phyloP scores from a whole-genome alignment of 768 basidiomycete species.

The Macrolepiota albuminosa region DNA sequence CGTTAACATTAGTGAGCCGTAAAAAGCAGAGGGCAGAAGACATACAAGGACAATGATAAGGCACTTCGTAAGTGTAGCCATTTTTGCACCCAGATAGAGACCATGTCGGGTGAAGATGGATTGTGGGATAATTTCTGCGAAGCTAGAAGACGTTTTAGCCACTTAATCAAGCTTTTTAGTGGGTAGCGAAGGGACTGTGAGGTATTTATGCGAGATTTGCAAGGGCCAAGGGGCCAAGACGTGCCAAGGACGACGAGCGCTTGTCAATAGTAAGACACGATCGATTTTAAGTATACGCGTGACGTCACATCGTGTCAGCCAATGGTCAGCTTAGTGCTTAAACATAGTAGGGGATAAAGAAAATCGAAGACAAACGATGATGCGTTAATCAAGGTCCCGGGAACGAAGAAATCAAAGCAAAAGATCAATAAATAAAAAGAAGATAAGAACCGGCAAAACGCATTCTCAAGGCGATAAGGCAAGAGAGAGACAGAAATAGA shows the following conservation, averaged over 20 bases:
- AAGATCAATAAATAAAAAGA: background rate
- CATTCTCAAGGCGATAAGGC: background rate
- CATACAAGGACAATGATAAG: conserved; percentile 69
- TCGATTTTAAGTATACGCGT: background rate
- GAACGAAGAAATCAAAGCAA: too few relatives aligned
- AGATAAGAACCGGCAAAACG: background rate
- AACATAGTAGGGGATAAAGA: background rate
- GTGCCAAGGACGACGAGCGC: background rate
- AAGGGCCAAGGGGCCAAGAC: background rate
- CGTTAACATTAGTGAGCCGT: background rate
- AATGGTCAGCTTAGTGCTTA: background rate
- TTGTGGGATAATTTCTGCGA: conserved; percentile 90
- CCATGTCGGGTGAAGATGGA: conserved; percentile 91
- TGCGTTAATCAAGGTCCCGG: background rate
- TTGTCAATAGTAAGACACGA: background rate
- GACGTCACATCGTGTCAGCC: background rate
- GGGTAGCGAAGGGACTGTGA: background rate
- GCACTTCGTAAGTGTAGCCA: conserved; percentile 59
- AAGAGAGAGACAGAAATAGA: conserved; percentile 12
- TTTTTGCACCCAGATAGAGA: conserved; percentile 82
- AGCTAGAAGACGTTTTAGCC: conserved; percentile 36
- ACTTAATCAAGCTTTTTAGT: background rate
- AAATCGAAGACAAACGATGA: background rate
- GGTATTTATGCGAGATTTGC: background rate
- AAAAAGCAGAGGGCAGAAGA: background rate